phyloP scores from a whole-genome alignment of 1,284 basidiomycete species.

The Moesziomyces antarcticus region DNA sequence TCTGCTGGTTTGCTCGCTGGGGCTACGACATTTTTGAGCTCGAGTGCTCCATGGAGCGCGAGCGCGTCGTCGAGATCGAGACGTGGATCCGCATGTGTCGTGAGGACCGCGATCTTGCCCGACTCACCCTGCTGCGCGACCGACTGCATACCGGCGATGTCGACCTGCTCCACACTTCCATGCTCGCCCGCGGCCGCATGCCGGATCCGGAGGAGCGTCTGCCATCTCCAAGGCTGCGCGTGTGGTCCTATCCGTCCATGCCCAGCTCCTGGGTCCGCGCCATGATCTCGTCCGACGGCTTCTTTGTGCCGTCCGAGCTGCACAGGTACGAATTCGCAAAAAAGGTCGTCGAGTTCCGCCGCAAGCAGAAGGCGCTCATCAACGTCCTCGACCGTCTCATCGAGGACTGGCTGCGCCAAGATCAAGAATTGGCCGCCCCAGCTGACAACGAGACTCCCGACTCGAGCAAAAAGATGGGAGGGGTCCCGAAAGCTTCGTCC shows the following conservation, averaged over 20 bases:
- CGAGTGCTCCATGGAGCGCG: constrained; percentile 72
- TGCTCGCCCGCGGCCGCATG: constrained; percentile 47
- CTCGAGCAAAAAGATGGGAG: constrained; percentile 21
- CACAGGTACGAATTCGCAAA: constrained; percentile 83
- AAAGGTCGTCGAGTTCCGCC: constrained; percentile 78
- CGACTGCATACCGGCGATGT: constrained; percentile 44
- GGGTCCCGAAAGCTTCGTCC: constrained; percentile 8
- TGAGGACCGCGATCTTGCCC: constrained; percentile 23
- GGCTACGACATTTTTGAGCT: constrained; percentile 79
- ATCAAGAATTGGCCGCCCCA: constrained; percentile 4
- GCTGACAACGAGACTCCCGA: neutral
- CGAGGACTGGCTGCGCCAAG: constrained; percentile 35
- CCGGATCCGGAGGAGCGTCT: constrained; percentile 38
- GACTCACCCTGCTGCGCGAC: constrained; percentile 32
- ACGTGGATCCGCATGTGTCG: constrained; percentile 36
- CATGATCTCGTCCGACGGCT: constrained; percentile 79
- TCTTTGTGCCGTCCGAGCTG: constrained; percentile 83
- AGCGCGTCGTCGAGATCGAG: constrained; percentile 40
- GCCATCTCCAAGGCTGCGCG: constrained; percentile 72
- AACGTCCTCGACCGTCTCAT: constrained; percentile 40
- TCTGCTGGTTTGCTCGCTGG: constrained; percentile 89
- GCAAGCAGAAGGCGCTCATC: constrained; percentile 68
- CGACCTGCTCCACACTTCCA: constrained; percentile 42
- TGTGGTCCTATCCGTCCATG: constrained; percentile 69
- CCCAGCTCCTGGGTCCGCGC: constrained; percentile 79